Conservation (phyloP, 2,329 filamentous ascomycete species). For the Allantophomopsis cytisporea region DNA sequence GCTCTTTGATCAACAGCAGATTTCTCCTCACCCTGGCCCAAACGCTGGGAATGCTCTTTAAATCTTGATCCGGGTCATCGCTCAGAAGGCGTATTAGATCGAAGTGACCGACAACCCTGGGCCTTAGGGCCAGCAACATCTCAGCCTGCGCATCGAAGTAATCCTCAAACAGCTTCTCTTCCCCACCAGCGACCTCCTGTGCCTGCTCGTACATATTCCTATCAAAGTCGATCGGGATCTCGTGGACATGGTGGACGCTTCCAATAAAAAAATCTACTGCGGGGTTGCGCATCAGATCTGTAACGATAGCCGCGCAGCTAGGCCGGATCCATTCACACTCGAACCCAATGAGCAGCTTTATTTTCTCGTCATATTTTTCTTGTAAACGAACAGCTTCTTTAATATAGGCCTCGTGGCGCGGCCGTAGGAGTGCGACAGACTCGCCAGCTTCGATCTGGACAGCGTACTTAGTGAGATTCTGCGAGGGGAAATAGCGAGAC, state of each 20-base stretch:
- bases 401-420: slow-evolving; percentile 60
- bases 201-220: slow-evolving; percentile 41
- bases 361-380: slow-evolving; percentile 51
- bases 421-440: slow-evolving; percentile 30
- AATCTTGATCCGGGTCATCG: slow-evolving; percentile 50
- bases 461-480: slow-evolving; percentile 1
- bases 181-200: slow-evolving; percentile 31
- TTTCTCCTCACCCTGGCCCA: slow-evolving; percentile 69
- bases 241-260: slow-evolving; percentile 80
- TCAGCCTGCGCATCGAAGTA: slow-evolving; percentile 83
- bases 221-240: slow-evolving; percentile 83
- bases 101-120: slow-evolving; percentile 82
- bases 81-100: slow-evolving; percentile 80
- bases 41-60: slow-evolving; percentile 43
- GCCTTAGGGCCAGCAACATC: slow-evolving; percentile 62
- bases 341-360: slow-evolving; percentile 78
- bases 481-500: slow-evolving; percentile 1
- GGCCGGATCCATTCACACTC: slow-evolving; percentile 87
- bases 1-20: slow-evolving; percentile 51
- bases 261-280: slow-evolving; percentile 83
- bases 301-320: slow-evolving; percentile 42
- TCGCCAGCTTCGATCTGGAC: slow-evolving; percentile 29
- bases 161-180: slow-evolving; percentile 62
- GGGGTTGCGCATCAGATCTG: slow-evolving; percentile 41
- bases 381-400: slow-evolving; percentile 63